phyloP scores from a whole-genome alignment of 129 eudicot genomes.

The Lonicera japonica region DNA sequence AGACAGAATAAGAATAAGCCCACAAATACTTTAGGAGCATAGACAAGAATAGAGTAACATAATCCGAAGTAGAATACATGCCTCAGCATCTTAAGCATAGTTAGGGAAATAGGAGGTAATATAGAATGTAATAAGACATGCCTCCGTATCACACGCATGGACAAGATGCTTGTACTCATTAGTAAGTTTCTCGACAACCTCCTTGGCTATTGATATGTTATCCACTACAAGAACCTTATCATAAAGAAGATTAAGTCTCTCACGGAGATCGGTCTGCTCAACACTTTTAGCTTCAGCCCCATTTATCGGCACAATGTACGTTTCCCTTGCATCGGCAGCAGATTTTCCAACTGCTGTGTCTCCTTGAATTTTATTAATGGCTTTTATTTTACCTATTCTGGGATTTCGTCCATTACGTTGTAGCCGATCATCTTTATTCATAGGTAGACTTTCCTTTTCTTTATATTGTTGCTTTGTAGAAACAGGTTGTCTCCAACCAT shows the following conservation, averaged over 20 bases:
- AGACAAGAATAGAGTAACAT: background rate
- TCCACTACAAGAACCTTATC: conserved; percentile 88
- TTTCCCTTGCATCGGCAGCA: background rate
- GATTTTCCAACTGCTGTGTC: no score
- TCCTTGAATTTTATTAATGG: no score
- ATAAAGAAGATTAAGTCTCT: conserved; percentile 51
- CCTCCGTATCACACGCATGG: conserved; percentile 99
- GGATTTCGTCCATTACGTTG: background rate
- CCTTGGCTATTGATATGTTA: conserved; percentile 44
- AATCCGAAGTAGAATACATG: no score
- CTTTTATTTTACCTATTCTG: background rate
- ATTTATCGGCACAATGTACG: conserved; percentile 26
- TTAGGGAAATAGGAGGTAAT: conserved; percentile 2
- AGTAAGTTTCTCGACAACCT: conserved; percentile 60
- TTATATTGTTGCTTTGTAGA: no score
- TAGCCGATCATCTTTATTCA: background rate
- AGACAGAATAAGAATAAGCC: background rate
- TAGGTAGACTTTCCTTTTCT: no score
- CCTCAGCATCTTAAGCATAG: background rate
- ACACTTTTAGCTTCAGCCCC: background rate
- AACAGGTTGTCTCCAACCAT: no score
- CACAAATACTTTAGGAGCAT: conserved; percentile 6
- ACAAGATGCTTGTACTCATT: conserved; percentile 58
- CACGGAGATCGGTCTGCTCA: conserved; percentile 18
- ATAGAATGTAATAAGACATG: conserved; percentile 17